phyloP scores from a whole-genome alignment of 108 stramenopile species.

The Pseudonitzschia multiseries region DNA sequence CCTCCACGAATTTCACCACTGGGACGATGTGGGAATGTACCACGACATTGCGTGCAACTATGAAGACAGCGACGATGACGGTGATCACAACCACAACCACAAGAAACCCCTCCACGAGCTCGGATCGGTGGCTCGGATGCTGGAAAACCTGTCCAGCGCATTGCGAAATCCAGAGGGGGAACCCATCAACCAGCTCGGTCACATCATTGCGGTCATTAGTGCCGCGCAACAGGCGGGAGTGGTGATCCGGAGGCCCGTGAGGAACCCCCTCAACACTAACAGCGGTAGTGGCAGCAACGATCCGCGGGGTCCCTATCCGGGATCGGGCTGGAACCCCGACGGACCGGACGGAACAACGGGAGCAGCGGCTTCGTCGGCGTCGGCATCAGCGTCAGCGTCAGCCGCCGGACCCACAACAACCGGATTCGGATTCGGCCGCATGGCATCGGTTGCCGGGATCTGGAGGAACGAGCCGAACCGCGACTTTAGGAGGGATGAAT shows the following conservation, averaged over 20 bases:
- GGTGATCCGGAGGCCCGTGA: slow-evolving; percentile 39
- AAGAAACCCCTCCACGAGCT: slow-evolving; percentile 36
- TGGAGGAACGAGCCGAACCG: slow-evolving; percentile 40
- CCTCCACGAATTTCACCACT: slow-evolving; percentile 50
- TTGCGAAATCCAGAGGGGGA: slow-evolving; percentile 25
- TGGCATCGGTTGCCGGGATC: slow-evolving; percentile 29
- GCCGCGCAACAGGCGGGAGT: slow-evolving; percentile 62
- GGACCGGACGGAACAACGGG: slow-evolving; percentile 10
- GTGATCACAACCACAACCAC: not conserved
- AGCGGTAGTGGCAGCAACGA: no score
- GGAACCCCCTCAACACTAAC: not conserved
- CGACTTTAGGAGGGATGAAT: no score
- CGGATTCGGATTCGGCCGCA: no score
- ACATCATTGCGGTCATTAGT: slow-evolving; percentile 51
- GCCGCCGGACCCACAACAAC: not conserved
- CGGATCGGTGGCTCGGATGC: slow-evolving; percentile 54
- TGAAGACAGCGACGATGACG: not conserved
- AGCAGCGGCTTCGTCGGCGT: not conserved
- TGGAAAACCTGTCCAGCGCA: slow-evolving; percentile 40
- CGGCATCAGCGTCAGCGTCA: no score
- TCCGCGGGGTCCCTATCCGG: no score
- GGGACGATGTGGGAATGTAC: slow-evolving; percentile 48
- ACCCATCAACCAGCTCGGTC: slow-evolving; percentile 45
- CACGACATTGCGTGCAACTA: slow-evolving; percentile 41
- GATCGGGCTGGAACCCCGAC: no score